A percentile compares a stretch with the other conserved stretches of the same genome.
Conservation (phyloP, 257 asterid species). For the Pogostemon cablin region DNA sequence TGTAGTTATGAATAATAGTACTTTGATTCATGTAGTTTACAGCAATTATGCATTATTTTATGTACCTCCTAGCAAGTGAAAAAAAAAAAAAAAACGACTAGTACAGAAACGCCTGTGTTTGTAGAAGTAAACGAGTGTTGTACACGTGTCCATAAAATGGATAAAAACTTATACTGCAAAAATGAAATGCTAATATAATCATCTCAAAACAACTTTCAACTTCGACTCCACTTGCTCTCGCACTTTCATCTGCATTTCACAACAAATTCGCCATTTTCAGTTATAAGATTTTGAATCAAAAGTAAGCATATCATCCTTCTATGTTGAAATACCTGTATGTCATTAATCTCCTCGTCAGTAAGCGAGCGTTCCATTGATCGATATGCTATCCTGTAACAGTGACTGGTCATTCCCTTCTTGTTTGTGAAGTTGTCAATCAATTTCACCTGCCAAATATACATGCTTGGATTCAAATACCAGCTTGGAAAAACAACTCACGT, state of each 20-base stretch:
- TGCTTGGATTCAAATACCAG: neutral
- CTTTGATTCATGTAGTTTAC: no score
- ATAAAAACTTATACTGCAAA: conserved; percentile 13
- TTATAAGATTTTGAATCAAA: neutral
- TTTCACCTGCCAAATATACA: conserved; percentile 53
- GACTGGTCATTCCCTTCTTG: conserved; percentile 96
- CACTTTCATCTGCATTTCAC: conserved; percentile 74
- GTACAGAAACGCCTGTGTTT: no score
- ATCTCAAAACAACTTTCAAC: conserved; percentile 84
- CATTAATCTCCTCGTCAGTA: conserved; percentile 92
- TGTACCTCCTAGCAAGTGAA: no score
- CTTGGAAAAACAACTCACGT: no score
- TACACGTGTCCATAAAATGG: neutral
- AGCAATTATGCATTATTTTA: no score
- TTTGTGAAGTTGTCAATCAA: conserved; percentile 83
- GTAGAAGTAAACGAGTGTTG: no score
- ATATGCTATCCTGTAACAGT: conserved; percentile 85
- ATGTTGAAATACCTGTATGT: conserved; percentile 68
- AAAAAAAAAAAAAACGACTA: no score
- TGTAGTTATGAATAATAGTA: no score
- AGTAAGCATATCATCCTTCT: neutral
- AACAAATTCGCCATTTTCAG: neutral
- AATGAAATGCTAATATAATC: conserved; percentile 32
- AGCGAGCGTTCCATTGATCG: conserved; percentile 96
- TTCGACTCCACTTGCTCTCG: conserved; percentile 84